Percentiles rank a stretch among this genome's conserved stretches.
phyloP scores from a whole-genome alignment of 805 yeast species.

The Candida railenensis region DNA sequence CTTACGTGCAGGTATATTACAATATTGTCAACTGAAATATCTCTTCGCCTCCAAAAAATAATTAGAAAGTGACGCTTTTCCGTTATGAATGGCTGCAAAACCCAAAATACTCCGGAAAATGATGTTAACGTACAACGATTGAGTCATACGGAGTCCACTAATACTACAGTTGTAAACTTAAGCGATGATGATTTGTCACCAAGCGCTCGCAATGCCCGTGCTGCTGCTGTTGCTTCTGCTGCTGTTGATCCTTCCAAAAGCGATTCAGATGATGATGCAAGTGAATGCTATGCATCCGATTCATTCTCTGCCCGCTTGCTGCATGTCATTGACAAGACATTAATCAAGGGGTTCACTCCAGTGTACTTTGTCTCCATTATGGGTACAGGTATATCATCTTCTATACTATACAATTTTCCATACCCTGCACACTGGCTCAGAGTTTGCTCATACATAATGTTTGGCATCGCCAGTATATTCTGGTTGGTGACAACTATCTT shows the following conservation, averaged over 20 bases:
- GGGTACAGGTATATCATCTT: constrained; percentile 79
- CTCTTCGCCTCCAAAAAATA: background rate
- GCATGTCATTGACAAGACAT: constrained; percentile 8
- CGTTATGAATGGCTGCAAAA: background rate
- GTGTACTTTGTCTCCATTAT: constrained; percentile 72
- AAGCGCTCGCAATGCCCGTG: too few relatives aligned
- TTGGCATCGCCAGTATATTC: constrained; percentile 53
- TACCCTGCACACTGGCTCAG: constrained; percentile 59
- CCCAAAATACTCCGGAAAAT: background rate
- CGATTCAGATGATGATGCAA: background rate
- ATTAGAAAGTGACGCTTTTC: background rate
- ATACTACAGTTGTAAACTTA: background rate
- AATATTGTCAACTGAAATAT: too few relatives aligned
- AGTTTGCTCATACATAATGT: constrained; percentile 59
- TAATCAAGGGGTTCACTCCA: constrained; percentile 38
- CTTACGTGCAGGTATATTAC: background rate
- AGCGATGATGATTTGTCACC: background rate
- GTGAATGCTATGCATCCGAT: background rate
- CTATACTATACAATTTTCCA: constrained; percentile 64
- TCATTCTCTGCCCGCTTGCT: background rate
- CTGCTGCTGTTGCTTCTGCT: background rate
- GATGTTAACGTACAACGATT: background rate
- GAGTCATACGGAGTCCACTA: background rate
- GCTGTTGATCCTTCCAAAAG: background rate
- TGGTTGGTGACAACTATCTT: constrained; percentile 44